Percentiles rank a stretch among this genome's conserved stretches.
Conservation (phyloP, 257 asterid species). For the Parsonsia alboflavescens region DNA sequence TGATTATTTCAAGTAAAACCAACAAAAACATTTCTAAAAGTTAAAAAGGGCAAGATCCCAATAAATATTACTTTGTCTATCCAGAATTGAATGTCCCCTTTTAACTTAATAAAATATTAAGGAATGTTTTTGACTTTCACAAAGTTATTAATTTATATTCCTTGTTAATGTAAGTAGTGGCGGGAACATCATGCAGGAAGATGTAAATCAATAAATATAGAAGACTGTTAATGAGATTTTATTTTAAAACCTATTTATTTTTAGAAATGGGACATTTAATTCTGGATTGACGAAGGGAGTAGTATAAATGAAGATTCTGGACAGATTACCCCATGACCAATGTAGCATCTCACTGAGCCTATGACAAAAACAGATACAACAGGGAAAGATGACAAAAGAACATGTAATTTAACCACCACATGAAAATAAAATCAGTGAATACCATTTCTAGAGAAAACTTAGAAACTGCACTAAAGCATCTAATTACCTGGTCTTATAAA, state of each 20-base stretch:
- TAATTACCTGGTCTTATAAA: slow-evolving; percentile 85
- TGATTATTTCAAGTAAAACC: neutral
- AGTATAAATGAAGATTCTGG: neutral
- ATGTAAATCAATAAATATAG: too few species aligned
- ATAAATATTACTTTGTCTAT: neutral
- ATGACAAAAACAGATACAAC: neutral
- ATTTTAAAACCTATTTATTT: too few species aligned
- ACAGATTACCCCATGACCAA: too few species aligned
- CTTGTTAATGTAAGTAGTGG: too few species aligned
- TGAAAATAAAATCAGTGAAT: neutral
- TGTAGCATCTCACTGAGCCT: neutral
- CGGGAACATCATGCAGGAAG: too few species aligned
- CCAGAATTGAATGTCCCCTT: too few species aligned
- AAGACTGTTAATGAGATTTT: too few species aligned
- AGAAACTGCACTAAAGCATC: slow-evolving; percentile 2
- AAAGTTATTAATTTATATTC: too few species aligned
- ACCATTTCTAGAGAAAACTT: slow-evolving; percentile 1
- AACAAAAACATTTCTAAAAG: neutral
- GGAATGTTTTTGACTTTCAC: too few species aligned
- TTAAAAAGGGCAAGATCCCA: neutral
- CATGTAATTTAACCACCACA: neutral
- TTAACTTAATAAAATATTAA: too few species aligned
- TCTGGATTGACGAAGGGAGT: too few species aligned
- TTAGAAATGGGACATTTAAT: too few species aligned
- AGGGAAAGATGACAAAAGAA: neutral